Evolutionary conservation across 305 asterid genomes (phyloP).

Genomic region (Fraxinus dipetala): DNA sequence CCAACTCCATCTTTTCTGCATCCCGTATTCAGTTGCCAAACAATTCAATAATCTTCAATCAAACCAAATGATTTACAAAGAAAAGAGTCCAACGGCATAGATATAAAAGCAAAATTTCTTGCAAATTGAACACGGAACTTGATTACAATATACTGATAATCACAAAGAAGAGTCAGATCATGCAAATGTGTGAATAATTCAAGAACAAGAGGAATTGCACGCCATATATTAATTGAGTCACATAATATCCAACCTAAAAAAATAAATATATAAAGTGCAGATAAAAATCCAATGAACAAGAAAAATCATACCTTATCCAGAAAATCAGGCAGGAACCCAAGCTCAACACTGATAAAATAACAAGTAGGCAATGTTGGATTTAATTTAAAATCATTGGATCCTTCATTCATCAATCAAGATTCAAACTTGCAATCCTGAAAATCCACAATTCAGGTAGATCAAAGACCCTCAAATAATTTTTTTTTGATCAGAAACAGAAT

Average conservation of each 20-base stretch:
- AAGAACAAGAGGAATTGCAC: neutral
- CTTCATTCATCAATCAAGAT: conserved; percentile 43
- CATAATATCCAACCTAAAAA: conserved; percentile 16
- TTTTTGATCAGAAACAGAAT: neutral
- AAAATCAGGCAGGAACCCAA: conserved; percentile 43
- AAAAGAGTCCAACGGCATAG: neutral
- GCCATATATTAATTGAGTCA: conserved; percentile 5
- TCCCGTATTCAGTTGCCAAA: conserved; percentile 9
- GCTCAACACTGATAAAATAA: conserved; percentile 33
- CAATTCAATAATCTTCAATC: conserved; percentile 1
- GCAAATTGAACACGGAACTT: conserved; percentile 7
- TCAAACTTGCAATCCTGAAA: conserved; percentile 38
- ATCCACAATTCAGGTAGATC: conserved; percentile 39
- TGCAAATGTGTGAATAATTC: conserved; percentile 16
- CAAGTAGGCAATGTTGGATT: conserved; percentile 36
- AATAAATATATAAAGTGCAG: conserved; percentile 35
- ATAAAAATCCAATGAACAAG: neutral
- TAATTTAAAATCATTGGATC: conserved; percentile 44
- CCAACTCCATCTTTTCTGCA: conserved; percentile 55
- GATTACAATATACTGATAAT: conserved; percentile 9
- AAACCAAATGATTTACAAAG: conserved; percentile 6
- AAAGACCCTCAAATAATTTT: conserved; percentile 23
- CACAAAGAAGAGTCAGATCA: conserved; percentile 18
- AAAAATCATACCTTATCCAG: conserved; percentile 41
- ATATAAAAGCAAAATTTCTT: neutral